phyloP scores from a whole-genome alignment of 768 basidiomycete genomes.

The Lyophyllum decastes region DNA sequence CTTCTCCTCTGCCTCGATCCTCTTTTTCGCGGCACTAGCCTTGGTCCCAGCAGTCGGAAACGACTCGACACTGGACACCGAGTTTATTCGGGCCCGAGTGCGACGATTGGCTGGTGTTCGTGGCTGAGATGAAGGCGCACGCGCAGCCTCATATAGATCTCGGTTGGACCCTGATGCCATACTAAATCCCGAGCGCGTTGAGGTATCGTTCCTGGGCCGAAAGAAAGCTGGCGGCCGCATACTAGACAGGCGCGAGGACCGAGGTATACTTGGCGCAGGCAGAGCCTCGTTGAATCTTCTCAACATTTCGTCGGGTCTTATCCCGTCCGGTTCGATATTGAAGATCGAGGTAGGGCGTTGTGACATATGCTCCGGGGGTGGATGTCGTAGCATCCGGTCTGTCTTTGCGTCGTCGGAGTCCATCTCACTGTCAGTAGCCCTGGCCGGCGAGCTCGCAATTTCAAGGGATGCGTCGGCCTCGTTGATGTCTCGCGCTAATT shows the following conservation, averaged over 20 bases:
- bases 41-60: constrained; percentile 39
- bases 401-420: constrained; percentile 34
- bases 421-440: constrained; percentile 5
- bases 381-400: constrained; percentile 6
- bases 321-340: constrained; percentile 5
- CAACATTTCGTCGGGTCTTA: not conserved
- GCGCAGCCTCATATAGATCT: not conserved
- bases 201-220: not conserved
- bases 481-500: not conserved
- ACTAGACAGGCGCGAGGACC: constrained; percentile 6
- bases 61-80: constrained; percentile 25
- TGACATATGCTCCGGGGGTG: not conserved
- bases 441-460: not conserved
- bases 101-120: constrained; percentile 4
- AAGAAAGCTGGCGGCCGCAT: not conserved
- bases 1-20: constrained; percentile 30
- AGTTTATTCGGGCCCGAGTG: not conserved
- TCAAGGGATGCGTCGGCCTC: not conserved
- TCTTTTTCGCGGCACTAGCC: constrained; percentile 37
- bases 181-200: not conserved
- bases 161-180: constrained; percentile 1
- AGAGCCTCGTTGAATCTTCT: constrained; percentile 3
- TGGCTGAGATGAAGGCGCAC: not conserved
- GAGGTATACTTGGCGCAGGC: not conserved
- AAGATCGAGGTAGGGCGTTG: not conserved